These are phyloP conservation scores for Oryza glumipatula DNA, from an alignment of 176 grass and related monocot genomes.

Conservation along the genomic window DNA sequence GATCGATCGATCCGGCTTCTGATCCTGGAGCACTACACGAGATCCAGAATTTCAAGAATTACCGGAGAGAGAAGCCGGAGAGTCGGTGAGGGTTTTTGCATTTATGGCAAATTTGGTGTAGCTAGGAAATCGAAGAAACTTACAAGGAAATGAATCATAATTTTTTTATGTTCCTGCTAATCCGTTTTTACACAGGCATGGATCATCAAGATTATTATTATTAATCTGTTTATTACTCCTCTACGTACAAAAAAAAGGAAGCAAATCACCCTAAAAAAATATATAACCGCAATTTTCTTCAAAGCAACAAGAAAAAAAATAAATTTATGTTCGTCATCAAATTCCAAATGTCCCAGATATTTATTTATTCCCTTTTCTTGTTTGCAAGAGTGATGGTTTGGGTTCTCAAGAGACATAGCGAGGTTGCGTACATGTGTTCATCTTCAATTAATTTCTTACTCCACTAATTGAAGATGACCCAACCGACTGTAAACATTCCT, in stretches of 20 bases:
- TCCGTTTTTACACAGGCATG: not conserved
- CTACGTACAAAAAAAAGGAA: not conserved
- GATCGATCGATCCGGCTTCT: conserved; percentile 6
- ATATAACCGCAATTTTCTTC: not conserved
- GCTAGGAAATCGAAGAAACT: not conserved
- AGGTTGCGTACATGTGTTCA: not conserved
- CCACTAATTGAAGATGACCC: not conserved
- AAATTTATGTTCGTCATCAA: not conserved
- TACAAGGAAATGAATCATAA: conserved; percentile 25
- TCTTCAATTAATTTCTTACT: no score
- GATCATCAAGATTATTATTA: not conserved
- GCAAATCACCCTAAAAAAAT: not conserved
- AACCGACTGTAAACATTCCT: not conserved
- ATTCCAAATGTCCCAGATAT: not conserved
- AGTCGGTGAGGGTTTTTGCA: conserved; percentile 25
- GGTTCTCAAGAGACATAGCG: not conserved
- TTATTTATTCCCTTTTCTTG: conserved; percentile 34
- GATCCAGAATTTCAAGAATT: conserved; percentile 12
- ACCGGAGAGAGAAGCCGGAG: not conserved
- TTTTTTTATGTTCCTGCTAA: conserved; percentile 5
- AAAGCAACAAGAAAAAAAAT: conserved; percentile 21
- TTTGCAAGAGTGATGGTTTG: not conserved
- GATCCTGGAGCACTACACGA: not conserved
- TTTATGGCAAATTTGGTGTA: conserved; percentile 15
- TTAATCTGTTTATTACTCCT: conserved; percentile 5